phyloP scores from a whole-genome alignment of 2,329 filamentous ascomycete species.

The Paradendryphiella salina region DNA sequence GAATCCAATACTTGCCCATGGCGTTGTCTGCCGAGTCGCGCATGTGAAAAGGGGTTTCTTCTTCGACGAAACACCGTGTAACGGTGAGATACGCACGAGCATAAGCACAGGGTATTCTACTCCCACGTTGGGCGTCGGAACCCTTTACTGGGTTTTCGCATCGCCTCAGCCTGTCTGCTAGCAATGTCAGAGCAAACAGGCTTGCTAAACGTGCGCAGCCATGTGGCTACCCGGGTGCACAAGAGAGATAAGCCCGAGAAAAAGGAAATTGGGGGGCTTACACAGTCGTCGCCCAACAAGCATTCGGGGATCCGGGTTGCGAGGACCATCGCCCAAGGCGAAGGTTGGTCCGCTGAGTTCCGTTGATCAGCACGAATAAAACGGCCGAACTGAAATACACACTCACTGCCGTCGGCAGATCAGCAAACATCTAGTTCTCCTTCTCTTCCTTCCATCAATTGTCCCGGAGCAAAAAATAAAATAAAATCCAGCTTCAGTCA shows the following conservation, averaged over 20 bases:
- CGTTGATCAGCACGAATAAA: too few relatives aligned
- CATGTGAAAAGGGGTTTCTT: neutral
- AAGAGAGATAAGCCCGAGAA: neutral
- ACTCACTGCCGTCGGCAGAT: too few relatives aligned
- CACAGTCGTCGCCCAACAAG: neutral
- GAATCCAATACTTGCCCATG: slow-evolving; percentile 2
- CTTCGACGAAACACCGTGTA: neutral
- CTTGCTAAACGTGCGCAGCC: neutral
- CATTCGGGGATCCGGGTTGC: neutral
- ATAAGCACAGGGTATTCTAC: neutral
- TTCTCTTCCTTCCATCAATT: too few relatives aligned
- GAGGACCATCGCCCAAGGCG: neutral
- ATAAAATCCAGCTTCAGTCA: too few relatives aligned
- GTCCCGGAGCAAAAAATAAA: too few relatives aligned
- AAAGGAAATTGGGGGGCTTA: neutral
- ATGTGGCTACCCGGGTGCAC: neutral
- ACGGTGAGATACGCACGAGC: neutral
- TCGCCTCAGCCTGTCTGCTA: neutral
- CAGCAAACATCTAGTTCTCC: too few relatives aligned
- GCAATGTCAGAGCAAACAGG: neutral
- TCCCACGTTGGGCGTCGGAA: slow-evolving; percentile 2
- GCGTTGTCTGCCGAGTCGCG: slow-evolving; percentile 1
- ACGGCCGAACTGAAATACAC: too few relatives aligned
- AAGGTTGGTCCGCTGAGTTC: too few relatives aligned
- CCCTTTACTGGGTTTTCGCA: neutral